Evolutionary conservation across 2,329 filamentous ascomycete species (phyloP), one percentile per base, ranked within the genome.

Genomic region (Chrysoporthe cubensis): DNA sequence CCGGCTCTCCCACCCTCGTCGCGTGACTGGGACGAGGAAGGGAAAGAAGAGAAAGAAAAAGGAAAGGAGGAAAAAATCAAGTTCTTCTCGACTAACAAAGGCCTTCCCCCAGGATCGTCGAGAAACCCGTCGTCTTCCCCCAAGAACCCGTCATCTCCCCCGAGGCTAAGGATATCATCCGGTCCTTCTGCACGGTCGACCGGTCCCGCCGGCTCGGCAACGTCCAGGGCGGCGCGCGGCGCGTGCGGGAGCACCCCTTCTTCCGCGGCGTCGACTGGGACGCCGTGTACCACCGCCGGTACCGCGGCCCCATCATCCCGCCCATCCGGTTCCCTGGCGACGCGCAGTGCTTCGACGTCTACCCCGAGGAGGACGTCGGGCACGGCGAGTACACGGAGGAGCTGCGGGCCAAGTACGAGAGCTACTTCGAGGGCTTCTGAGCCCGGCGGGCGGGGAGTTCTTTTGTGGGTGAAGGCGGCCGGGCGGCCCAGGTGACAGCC

Each of bases 331-430:
- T 88, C 62, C 85, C 89, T 0, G 91, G 91, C 43, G 92, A 95
- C 75, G 90, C 92, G 21, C 86, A 91, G 75, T 95, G 93, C 76
- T 96, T 95, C 74, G 92, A 95, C 74, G 84, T 90, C 54, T 96
- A 95, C 74, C 90, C 92, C n/a, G 90, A 93, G 69, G 90, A 94
- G 75, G 88, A 90, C 68, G 87, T 83, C 65, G 84, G 84, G 60
- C 82, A 86, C 66, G 89, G 91, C 50, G 80, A 82, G 66, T 94
- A 94, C 74, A 91, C 89, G 3, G 84, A 87, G 54, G 90, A 93
- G 57, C 83, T 93, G 84, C 83, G 83, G 44, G 81, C 83, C 57
- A 88, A 88, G 79, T 94, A 92, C 77, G 92, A 94, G 66, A 80
- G 84, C 63, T 87, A 84, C 73, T 95, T 95, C 76, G 83, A 84